phyloP scores from a whole-genome alignment of 495 filamentous ascomycete genomes.

The Cercophora sp. region DNA sequence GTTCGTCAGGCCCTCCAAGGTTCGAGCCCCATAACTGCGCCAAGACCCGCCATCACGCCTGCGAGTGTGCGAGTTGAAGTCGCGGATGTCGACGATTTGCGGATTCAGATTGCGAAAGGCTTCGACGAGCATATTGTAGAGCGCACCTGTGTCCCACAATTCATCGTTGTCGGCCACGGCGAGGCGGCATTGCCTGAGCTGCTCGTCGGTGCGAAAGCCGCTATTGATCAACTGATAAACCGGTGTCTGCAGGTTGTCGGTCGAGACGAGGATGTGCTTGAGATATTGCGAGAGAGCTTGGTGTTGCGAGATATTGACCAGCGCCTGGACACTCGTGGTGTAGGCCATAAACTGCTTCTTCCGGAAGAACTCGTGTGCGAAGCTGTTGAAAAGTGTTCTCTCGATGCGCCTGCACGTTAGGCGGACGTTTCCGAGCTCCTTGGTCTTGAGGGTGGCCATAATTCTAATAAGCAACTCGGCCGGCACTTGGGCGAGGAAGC shows the following conservation, averaged over 20 bases:
- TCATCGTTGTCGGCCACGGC: constrained; percentile 23
- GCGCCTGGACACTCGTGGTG: constrained; percentile 42
- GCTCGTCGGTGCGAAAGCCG: too few species aligned
- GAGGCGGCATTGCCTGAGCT: too few species aligned
- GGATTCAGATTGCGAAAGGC: constrained; percentile 49
- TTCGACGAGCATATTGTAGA: constrained; percentile 45
- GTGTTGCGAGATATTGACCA: constrained; percentile 51
- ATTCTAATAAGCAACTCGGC: constrained; percentile 42
- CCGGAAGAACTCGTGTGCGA: constrained; percentile 52
- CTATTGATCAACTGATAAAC: not conserved
- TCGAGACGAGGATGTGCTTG: constrained; percentile 45
- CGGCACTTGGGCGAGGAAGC: constrained; percentile 26
- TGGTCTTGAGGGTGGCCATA: constrained; percentile 37
- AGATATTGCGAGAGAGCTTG: constrained; percentile 38
- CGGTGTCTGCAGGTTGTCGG: constrained; percentile 24
- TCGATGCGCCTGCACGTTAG: constrained; percentile 45
- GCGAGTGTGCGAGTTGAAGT: constrained; percentile 37
- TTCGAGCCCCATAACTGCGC: too few species aligned
- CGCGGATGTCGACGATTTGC: constrained; percentile 45
- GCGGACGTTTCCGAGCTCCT: constrained; percentile 44
- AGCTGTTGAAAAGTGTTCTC: constrained; percentile 36
- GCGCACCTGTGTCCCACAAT: constrained; percentile 36
- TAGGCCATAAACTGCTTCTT: constrained; percentile 54
- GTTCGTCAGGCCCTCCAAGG: too few species aligned
- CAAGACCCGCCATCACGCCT: constrained; percentile 36